These are phyloP conservation scores for Colletotrichum phormii DNA, from an alignment of 2,329 filamentous ascomycete genomes.

Conservation along the genomic window DNA sequence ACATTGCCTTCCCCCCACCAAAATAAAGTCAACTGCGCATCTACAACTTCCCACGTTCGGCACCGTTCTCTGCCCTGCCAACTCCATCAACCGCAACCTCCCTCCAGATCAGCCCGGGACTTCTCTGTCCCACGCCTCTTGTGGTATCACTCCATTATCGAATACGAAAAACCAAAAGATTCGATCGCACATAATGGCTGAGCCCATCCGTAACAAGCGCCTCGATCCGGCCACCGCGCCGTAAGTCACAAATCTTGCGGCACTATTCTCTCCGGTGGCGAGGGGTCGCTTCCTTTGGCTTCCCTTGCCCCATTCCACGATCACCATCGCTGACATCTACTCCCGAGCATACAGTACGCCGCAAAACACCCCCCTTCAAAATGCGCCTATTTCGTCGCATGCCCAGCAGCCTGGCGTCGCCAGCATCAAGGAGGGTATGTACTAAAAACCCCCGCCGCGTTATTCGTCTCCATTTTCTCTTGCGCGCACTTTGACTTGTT, in stretches of 20 bases:
- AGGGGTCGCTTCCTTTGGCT: constrained; percentile 20
- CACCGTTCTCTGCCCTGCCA: constrained; percentile 23
- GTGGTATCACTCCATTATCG: constrained; percentile 21
- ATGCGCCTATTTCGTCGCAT: constrained; percentile 97
- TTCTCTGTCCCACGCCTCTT: constrained; percentile 8
- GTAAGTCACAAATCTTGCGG: constrained; percentile 57
- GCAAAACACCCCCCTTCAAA: constrained; percentile 96
- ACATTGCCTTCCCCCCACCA: constrained; percentile 34
- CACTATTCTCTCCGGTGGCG: constrained; percentile 16
- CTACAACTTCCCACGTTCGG: constrained; percentile 31
- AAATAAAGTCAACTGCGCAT: constrained; percentile 36
- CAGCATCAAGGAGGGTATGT: constrained; percentile 96
- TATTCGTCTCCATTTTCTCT: constrained; percentile 10
- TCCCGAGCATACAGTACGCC: constrained; percentile 75
- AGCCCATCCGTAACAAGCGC: constrained; percentile 74
- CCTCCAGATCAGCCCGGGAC: constrained; percentile 4
- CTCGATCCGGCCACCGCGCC: constrained; percentile 67
- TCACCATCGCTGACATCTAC: constrained; percentile 36
- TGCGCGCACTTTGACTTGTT: not conserved
- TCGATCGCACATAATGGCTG: constrained; percentile 61
- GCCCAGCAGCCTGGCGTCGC: constrained; percentile 94
- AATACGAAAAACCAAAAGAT: not conserved
- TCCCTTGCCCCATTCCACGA: constrained; percentile 31
- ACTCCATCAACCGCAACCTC: constrained; percentile 12
- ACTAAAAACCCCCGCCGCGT: constrained; percentile 38